Base-by-base conservation (phyloP, 1,284 basidiomycete genomes). In the Pholiota adiposa region DNA sequence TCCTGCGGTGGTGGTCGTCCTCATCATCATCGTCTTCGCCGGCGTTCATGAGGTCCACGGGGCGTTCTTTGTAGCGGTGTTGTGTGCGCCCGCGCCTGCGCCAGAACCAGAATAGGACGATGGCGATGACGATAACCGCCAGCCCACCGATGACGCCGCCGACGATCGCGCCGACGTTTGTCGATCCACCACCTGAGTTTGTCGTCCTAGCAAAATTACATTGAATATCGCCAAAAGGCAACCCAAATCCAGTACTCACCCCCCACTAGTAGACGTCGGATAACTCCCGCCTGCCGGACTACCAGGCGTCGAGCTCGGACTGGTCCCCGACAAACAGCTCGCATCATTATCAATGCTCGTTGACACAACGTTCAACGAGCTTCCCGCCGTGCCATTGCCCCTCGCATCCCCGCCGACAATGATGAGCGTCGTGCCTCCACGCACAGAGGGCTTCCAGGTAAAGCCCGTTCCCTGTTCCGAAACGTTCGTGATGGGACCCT, bases 281-380 rank as follows among this genome's bases (percentile, higher is more conserved):
- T 89, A 89, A 48, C 77, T 77, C 0, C 89, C 89, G 36, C 91
- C 91, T n/a, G 91, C 91, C 4, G 90, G 89, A 52, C 76, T 77
- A 0, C 88, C 91, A 7, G 87, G 80, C 0, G 91, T 93, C 1
- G 89, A 90, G 36, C 87, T 90, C 0, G 92, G 92, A 40, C 88
- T 89, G 23, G 63, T 71, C 43, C 72, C 67, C 53, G 77, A 83
- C 54, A 93, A 70, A 67, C 91, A 93, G 1, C 75, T 79, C 34
- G 69, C 75, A 61, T 80, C 76, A 54, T 79, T 79, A 56, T 76
- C 70, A 5, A 77, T 70, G 1, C 84, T 83, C 29, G 76, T 75
- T 58, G 80, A 76, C 31, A 92, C 82, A n/a, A 81, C 83, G 60
- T 80, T 83, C 2, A 79, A 69, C 12, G 75, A 77, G 66, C 88